phyloP scores from a whole-genome alignment of 2,329 filamentous ascomycete genomes.

The Pestalotiopsis sp. region DNA sequence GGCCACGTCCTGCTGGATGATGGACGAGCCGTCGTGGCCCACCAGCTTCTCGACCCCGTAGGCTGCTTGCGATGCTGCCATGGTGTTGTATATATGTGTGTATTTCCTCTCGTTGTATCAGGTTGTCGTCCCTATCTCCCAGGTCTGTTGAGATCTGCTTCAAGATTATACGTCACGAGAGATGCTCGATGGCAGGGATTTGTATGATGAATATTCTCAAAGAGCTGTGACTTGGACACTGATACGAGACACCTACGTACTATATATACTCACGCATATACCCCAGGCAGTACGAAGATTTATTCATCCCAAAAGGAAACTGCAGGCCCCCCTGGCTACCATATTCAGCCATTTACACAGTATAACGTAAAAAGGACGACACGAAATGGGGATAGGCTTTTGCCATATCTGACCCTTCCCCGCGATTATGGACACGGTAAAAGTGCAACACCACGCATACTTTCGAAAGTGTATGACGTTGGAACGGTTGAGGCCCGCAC shows the following conservation, averaged over 20 bases:
- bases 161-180: no score
- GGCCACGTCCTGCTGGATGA: slow-evolving; percentile 69
- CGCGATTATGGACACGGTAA: not conserved
- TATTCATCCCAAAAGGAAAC: not conserved
- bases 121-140: no score
- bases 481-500: not conserved
- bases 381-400: no score
- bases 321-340: not conserved
- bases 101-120: not conserved
- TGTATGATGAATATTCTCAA: no score
- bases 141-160: no score
- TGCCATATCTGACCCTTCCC: not conserved
- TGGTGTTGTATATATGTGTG: slow-evolving; percentile 30
- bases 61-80: slow-evolving; percentile 69
- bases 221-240: no score
- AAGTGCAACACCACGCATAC: not conserved
- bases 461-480: slow-evolving; percentile 8
- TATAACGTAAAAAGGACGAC: not conserved
- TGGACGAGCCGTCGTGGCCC: slow-evolving; percentile 67
- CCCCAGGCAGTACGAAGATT: no score
- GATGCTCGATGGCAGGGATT: no score
- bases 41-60: slow-evolving; percentile 66
- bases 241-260: no score
- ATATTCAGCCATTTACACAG: not conserved
- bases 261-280: not conserved